Base-by-base conservation (phyloP, 2,329 filamentous ascomycete genomes). In the Fusarium sp. region DNA sequence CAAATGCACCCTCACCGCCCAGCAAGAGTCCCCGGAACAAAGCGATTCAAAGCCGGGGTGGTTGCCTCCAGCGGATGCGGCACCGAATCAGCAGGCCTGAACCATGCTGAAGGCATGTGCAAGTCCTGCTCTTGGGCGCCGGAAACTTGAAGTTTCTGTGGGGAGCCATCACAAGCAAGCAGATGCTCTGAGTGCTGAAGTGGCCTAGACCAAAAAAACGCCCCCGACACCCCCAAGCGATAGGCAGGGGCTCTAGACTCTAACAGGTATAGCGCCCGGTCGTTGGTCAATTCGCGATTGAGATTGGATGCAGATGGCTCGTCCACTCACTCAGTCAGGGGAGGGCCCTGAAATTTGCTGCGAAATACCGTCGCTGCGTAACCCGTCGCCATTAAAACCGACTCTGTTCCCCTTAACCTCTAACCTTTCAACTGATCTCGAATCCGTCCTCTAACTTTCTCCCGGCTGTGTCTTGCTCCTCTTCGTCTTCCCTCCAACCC, bases 281-380 rank as follows among this genome's bases (percentile, higher is more conserved):
- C 40, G 50, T 62, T 65, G 47, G 56, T 71, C 69, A 72, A 73
- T 73, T 72, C 66, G 51, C 63, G 57, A 62, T 68, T 74, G 72
- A 76, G 73, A 76, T 76, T 76, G 67, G 72, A 68, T 74, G 67
- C 52, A 64, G 57, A 64, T 68, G 62, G 55, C 64, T 75, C 62
- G 68, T 62, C 66, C 70, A 74, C 54, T 71, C 72, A 75, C 23
- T 23, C 23, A 23, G 23, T 48, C 47, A 50, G 72, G 74, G 74
- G 74, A 73, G 63, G 68, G 72, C 71, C 74, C 66, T 75, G 74
- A 76, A 76, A 75, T 75, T 76, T 76, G 71, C 73, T 72, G 62
- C 62, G 62, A 72, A 60, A 74, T 63, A 64, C 61, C 61, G 63
- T 71, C 61, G 58, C 68, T 72, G 54, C 53, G 63, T 65, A 59